phyloP scores from a whole-genome alignment of 169 alveolate species.

The Blepharisma undulans region DNA sequence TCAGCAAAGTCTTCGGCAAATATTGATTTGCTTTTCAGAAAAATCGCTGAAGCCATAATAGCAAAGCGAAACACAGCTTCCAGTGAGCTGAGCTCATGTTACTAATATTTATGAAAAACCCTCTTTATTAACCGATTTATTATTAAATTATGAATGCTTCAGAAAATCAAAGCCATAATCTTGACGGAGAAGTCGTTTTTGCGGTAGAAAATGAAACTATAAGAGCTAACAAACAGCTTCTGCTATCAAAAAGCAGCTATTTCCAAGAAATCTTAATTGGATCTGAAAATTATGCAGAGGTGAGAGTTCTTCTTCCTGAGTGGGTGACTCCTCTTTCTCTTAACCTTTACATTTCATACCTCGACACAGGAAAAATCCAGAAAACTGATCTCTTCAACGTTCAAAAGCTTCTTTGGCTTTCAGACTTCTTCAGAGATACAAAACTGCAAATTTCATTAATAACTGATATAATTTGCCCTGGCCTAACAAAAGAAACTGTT shows the following conservation, averaged over 20 bases:
- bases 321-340: neutral
- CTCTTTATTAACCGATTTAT: neutral
- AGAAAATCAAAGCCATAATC: neutral
- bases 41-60: neutral
- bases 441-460: neutral
- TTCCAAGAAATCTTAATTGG: neutral
- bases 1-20: neutral
- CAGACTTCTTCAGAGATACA: slow-evolving; percentile 21
- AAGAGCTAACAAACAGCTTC: neutral
- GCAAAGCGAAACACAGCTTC: neutral
- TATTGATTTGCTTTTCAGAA: neutral
- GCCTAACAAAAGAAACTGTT: slow-evolving; percentile 14
- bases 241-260: neutral
- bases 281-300: slow-evolving; percentile 6
- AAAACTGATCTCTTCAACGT: neutral
- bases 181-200: slow-evolving; percentile 16
- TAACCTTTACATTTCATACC: neutral
- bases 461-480: neutral
- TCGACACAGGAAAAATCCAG: neutral
- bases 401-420: slow-evolving; percentile 25
- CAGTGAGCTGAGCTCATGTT: neutral
- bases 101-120: neutral
- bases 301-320: slow-evolving; percentile 20
- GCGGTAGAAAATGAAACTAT: neutral
- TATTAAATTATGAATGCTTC: neutral